Evolutionary conservation across 208 protist genomes (phyloP).

Genomic region (Novymonas esmeraldas): DNA sequence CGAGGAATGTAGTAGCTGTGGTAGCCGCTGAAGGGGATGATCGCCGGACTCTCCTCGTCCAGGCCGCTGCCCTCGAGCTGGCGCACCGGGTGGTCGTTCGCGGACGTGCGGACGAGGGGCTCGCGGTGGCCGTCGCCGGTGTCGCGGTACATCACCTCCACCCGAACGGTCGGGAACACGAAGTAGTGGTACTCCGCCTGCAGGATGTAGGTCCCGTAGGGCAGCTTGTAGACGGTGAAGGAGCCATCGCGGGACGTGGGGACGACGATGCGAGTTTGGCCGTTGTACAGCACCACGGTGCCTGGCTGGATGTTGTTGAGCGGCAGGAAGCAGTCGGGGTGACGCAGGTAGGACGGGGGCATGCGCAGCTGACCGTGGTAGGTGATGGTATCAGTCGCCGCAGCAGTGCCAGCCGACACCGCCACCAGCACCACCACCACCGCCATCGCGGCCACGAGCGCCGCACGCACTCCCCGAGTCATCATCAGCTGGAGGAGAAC

Average conservation of each 20-base stretch:
- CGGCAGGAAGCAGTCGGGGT: conserved; percentile 42
- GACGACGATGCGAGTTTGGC: conserved; percentile 45
- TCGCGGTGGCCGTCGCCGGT: conserved; percentile 16
- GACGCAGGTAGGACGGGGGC: conserved; percentile 47
- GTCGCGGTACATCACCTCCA: conserved; percentile 68
- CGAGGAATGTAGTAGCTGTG: conserved; percentile 81
- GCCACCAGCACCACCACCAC: background rate
- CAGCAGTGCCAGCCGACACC: background rate
- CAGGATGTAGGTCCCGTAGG: conserved; percentile 82
- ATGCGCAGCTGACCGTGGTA: conserved; percentile 65
- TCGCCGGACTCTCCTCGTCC: conserved; percentile 64
- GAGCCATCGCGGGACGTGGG: conserved; percentile 65
- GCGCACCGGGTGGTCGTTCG: conserved; percentile 66
- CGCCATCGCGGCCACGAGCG: conserved; percentile 5
- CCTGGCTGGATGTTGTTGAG: conserved; percentile 72
- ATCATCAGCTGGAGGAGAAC: no score
- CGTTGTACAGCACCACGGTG: conserved; percentile 66
- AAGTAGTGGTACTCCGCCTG: conserved; percentile 85
- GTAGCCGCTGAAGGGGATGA: conserved; percentile 55
- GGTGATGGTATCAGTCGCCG: conserved; percentile 18
- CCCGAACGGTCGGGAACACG: conserved; percentile 73
- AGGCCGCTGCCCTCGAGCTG: conserved; percentile 68
- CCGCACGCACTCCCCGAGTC: background rate
- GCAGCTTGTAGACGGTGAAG: conserved; percentile 73
- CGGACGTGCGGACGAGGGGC: conserved; percentile 63